These are phyloP conservation scores for Cinchona pubescens DNA, from an alignment of 257 asterid genomes.

Conservation along the genomic window DNA sequence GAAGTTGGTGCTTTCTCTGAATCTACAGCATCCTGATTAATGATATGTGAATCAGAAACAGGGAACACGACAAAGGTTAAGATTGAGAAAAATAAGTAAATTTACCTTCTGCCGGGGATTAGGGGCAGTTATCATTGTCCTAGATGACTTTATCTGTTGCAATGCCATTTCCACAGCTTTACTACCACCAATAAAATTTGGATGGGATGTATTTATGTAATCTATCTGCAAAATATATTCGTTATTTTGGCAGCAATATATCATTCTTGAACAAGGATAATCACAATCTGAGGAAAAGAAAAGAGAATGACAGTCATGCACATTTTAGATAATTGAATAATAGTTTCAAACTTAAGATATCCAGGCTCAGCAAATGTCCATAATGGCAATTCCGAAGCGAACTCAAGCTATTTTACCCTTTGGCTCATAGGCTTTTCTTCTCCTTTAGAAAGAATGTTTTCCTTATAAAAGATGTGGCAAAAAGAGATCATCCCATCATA, in stretches of 20 bases:
- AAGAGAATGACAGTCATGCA: not conserved
- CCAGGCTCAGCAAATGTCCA: not conserved
- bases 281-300: not conserved
- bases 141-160: conserved; percentile 58
- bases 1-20: conserved; percentile 53
- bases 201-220: conserved; percentile 87
- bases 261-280: conserved; percentile 4
- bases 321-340: not conserved
- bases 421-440: not conserved
- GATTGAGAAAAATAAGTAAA: not conserved
- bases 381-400: not conserved
- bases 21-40: conserved; percentile 60
- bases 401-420: not conserved
- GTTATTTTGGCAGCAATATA: not conserved
- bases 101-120: conserved; percentile 58
- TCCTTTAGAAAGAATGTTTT: not conserved
- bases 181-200: conserved; percentile 85
- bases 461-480: not conserved
- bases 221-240: conserved; percentile 58
- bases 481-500: not conserved
- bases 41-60: conserved; percentile 4
- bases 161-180: conserved; percentile 76
- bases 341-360: not conserved
- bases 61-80: not conserved
- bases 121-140: conserved; percentile 41